Base-by-base conservation (phyloP, 2,329 filamentous ascomycete genomes). In the Penicillium sp. region DNA sequence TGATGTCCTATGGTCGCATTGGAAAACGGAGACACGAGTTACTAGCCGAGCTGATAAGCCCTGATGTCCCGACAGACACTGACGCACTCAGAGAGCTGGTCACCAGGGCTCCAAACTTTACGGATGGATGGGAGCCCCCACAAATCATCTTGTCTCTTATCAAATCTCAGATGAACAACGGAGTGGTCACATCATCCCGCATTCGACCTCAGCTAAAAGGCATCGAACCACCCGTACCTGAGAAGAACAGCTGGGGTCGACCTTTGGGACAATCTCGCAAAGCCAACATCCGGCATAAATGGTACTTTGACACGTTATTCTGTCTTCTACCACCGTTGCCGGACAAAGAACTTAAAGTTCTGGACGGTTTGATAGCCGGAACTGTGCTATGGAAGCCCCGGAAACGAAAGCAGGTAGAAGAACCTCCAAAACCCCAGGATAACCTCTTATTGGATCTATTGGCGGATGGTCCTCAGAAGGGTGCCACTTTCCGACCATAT, bases 1-100 rank as follows among this genome's bases (percentile, higher is more conserved):
- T 77, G 29, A 69, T 79, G 55, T 77, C 84, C 14, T 87, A 87
- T 63, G 85, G 83, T 14, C 79, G 85, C 49, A 75, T 73, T 29
- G 85, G 85, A 8, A 77, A 71, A 59, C 74, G 82, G 29, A 77
- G 82, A 61, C 73, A 79, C 55, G 70, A 79, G 9, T 67, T 87
- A 29, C 51, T 84, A 55, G 55, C 62, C 5, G 63, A 66, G 4
- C 59, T 79, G 27, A 57, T 75, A 33, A 56, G 50, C 18, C 65
- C 31, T 15, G 42, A 46, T 27, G 29, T 65, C 2, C 66, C 67
- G 8, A 44, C 52, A n/a, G 59, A 69, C 47, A 61, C 59, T 22
- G 48, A 54, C 9, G 65, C 58, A 11, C 51, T 71, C 14, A 54
- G 59, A 48, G 49, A 60, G 15, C 37, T 65, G 6, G 52, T 67